Evolutionary conservation across 139 green algal genomes (phyloP).

Genomic region (Asterochloris erici): DNA sequence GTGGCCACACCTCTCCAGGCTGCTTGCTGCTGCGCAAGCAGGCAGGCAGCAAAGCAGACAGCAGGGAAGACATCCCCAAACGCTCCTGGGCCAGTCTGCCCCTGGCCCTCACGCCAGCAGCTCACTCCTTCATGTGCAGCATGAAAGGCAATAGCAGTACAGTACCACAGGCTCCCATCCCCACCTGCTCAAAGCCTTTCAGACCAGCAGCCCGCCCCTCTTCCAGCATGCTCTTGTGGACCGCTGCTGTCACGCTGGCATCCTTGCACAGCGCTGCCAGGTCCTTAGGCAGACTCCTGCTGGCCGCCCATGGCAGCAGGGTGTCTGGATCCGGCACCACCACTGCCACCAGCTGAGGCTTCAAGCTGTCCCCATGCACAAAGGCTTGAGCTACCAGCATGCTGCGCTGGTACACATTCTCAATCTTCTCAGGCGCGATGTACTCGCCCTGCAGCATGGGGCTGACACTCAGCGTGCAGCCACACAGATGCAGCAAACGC

Average conservation of each 20-base stretch:
- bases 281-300: conserved; percentile 23
- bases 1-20: not conserved
- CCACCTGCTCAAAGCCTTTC: conserved; percentile 81
- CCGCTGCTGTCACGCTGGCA: conserved; percentile 48
- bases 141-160: not conserved
- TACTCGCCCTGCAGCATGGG: conserved; percentile 83
- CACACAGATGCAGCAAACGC: not conserved
- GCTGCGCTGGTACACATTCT: conserved; percentile 82
- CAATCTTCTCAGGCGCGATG: conserved; percentile 97
- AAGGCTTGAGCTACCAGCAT: conserved; percentile 78
- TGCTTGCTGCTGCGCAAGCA: not conserved
- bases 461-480: not conserved
- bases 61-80: not conserved
- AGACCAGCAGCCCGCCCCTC: conserved; percentile 80
- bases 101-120: not conserved
- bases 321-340: conserved; percentile 92
- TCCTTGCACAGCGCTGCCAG: conserved; percentile 57
- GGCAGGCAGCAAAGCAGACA: no score
- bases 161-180: not conserved
- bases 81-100: not conserved
- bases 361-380: conserved; percentile 87
- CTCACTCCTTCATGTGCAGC: not conserved
- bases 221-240: conserved; percentile 72
- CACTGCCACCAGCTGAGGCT: conserved; percentile 79
- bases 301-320: conserved; percentile 77